Percentiles rank a stretch among this genome's conserved stretches.
These are phyloP conservation scores for Zymoseptoria brevis DNA, from an alignment of 2,329 filamentous ascomycete species.

Conservation along the genomic window DNA sequence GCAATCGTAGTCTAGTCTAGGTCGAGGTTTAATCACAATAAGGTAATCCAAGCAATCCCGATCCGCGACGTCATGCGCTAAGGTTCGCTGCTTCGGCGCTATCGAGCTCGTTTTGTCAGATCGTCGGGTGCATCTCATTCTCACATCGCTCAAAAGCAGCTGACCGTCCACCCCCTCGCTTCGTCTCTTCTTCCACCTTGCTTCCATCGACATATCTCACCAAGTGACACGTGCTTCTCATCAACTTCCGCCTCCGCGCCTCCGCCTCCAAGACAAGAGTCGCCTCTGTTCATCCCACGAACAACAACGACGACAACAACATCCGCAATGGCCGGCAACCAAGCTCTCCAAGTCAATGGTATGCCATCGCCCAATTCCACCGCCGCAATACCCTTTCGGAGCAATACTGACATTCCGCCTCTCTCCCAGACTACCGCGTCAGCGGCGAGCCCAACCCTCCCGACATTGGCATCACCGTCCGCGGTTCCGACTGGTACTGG, in stretches of 20 bases:
- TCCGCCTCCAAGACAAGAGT: neutral
- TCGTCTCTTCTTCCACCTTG: neutral
- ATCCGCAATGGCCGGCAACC: conserved; percentile 29
- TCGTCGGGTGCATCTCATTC: no score
- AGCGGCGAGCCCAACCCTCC: conserved; percentile 35
- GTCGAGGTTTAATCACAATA: neutral
- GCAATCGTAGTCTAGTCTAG: neutral
- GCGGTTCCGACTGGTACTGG: conserved; percentile 57
- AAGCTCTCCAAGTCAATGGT: conserved; percentile 42
- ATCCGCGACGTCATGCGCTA: neutral
- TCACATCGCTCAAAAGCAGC: neutral
- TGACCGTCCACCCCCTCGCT: neutral
- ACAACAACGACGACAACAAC: neutral
- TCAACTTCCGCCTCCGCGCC: neutral
- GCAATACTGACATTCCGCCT: neutral
- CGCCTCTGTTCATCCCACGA: neutral
- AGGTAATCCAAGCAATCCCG: neutral
- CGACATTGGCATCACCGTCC: conserved; percentile 51
- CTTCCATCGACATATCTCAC: no score
- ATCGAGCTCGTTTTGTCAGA: no score
- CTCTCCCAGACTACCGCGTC: conserved; percentile 33
- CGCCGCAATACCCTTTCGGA: neutral
- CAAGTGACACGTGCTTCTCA: no score
- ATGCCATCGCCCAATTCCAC: conserved; percentile 2
- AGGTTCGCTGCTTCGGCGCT: no score